Conservation (phyloP, 1,284 basidiomycete genomes). For the Ustilago vetiveriae region DNA sequence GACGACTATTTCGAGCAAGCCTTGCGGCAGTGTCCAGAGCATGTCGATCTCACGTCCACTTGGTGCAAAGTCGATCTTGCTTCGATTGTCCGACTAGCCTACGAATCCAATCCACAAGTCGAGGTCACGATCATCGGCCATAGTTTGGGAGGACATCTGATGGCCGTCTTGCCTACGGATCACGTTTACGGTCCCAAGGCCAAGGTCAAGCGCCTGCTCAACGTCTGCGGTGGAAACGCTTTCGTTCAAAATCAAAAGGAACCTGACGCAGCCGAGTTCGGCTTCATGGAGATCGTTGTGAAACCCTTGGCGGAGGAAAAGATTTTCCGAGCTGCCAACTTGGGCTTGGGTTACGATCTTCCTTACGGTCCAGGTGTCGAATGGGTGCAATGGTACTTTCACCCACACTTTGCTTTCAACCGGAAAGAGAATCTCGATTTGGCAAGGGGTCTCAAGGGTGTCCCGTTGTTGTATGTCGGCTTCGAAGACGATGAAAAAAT, state of each 20-base stretch:
- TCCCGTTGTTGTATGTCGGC: conserved; percentile 46
- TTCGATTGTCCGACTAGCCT: conserved; percentile 39
- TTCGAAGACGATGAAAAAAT: conserved; percentile 59
- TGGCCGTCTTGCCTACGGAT: conserved; percentile 31
- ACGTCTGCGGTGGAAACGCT: conserved; percentile 57
- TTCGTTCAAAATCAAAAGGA: conserved; percentile 46
- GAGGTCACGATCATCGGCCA: conserved; percentile 51
- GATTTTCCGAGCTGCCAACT: conserved; percentile 46
- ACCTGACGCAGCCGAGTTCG: conserved; percentile 47
- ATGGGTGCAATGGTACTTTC: conserved; percentile 57
- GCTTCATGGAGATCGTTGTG: conserved; percentile 48
- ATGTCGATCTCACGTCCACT: conserved; percentile 48
- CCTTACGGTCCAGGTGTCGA: conserved; percentile 53
- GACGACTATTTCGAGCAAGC: conserved; percentile 49
- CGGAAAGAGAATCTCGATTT: conserved; percentile 37
- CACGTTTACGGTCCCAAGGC: conserved; percentile 45
- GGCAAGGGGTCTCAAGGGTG: conserved; percentile 27
- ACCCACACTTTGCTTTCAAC: conserved; percentile 54
- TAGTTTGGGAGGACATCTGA: conserved; percentile 55
- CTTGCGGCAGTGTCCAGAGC: conserved; percentile 33
- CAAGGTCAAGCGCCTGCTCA: conserved; percentile 44
- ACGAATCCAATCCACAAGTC: conserved; percentile 28
- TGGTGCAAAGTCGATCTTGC: conserved; percentile 55
- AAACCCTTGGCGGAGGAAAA: conserved; percentile 50
- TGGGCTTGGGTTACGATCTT: conserved; percentile 56